A percentile compares a stretch with the other conserved stretches of the same genome.
Conservation (phyloP, 306 rosid genomes). For the Castanospermum australe region DNA sequence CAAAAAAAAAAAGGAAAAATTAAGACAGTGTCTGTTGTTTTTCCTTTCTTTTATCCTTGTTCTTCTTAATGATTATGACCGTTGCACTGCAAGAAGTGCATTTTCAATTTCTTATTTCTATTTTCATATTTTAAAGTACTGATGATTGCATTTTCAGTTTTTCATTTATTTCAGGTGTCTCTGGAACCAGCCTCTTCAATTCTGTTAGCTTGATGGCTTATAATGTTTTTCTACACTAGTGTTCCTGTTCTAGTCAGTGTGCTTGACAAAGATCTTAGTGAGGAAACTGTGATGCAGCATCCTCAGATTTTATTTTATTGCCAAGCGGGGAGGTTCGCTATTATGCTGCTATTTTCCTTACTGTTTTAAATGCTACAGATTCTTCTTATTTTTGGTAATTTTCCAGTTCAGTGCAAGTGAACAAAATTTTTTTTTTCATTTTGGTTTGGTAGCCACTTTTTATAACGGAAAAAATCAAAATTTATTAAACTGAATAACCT, state of each 20-base stretch:
- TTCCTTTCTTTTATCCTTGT: constrained; percentile 7
- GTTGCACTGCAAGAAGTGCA: background rate
- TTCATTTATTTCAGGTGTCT: constrained; percentile 97
- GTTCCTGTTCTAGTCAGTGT: constrained; percentile 91
- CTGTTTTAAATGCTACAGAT: background rate
- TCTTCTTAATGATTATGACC: constrained; percentile 13
- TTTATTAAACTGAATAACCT: constrained; percentile 12
- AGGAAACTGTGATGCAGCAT: constrained; percentile 97
- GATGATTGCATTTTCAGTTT: constrained; percentile 69
- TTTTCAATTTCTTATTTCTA: constrained; percentile 24
- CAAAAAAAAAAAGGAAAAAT: background rate
- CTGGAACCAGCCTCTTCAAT: constrained; percentile 98
- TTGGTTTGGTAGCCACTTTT: constrained; percentile 7
- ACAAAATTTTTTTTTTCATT: background rate
- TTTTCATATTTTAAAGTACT: constrained; percentile 29
- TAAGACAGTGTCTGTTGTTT: background rate
- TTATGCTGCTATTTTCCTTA: constrained; percentile 18
- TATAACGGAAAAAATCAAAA: constrained; percentile 15
- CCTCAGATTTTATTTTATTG: constrained; percentile 98
- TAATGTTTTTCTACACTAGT: constrained; percentile 97
- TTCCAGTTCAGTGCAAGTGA: background rate
- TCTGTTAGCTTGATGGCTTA: constrained; percentile 99
- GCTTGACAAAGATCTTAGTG: constrained; percentile 96
- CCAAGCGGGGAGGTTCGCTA: constrained; percentile 92
- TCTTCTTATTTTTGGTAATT: background rate